Conservation (phyloP, 73 alveolate genomes). For the Halteria grandinella region DNA sequence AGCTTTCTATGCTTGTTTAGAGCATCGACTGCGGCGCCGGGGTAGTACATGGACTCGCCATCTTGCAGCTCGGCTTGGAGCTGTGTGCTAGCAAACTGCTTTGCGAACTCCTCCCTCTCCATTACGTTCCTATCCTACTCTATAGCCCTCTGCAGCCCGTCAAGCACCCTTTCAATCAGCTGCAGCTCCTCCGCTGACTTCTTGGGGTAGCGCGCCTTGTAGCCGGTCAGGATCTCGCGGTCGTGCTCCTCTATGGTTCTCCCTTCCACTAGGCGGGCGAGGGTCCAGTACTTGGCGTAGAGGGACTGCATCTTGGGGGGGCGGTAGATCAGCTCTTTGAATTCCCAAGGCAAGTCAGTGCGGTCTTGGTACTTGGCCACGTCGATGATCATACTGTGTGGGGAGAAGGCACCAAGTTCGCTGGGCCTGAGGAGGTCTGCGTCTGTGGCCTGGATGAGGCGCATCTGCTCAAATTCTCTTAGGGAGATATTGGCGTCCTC, state of each 20-base stretch:
- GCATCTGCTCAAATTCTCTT: slow-evolving; percentile 30
- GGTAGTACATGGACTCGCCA: slow-evolving; percentile 11
- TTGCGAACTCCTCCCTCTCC: too few relatives aligned
- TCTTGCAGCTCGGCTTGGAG: too few relatives aligned
- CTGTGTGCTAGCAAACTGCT: too few relatives aligned
- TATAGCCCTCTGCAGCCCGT: neutral
- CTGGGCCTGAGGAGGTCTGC: slow-evolving; percentile 13
- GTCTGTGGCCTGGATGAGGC: neutral
- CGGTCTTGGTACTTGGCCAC: slow-evolving; percentile 30
- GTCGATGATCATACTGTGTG: slow-evolving; percentile 3
- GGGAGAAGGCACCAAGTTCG: neutral
- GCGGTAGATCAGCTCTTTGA: slow-evolving; percentile 26
- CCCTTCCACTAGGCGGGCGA: neutral
- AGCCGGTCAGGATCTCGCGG: neutral
- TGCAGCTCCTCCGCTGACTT: slow-evolving; percentile 17
- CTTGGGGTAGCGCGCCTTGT: slow-evolving; percentile 4
- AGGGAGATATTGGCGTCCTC: slow-evolving; percentile 19
- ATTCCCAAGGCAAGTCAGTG: slow-evolving; percentile 5
- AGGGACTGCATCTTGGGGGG: slow-evolving; percentile 23
- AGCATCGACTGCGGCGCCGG: slow-evolving; percentile 18
- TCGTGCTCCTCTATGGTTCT: slow-evolving; percentile 1
- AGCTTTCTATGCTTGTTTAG: neutral
- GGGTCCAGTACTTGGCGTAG: slow-evolving; percentile 37
- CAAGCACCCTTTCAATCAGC: neutral
- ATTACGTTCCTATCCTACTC: slow-evolving; percentile 1